These are phyloP conservation scores for Saturnispora diversa DNA, from an alignment of 805 yeast species.

Conservation along the genomic window DNA sequence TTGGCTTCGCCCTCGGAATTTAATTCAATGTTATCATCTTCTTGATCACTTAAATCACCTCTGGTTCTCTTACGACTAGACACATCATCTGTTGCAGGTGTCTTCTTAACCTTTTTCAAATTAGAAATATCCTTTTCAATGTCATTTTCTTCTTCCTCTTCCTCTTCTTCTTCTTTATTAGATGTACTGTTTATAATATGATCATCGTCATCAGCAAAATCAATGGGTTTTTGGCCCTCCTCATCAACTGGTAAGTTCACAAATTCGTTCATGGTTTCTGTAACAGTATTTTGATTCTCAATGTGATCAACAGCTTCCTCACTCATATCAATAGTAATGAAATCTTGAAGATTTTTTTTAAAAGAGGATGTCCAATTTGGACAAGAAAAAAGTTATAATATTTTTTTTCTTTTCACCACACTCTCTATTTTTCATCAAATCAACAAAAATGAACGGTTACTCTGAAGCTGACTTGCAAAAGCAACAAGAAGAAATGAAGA, in stretches of 20 bases:
- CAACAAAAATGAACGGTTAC: conserved; percentile 24
- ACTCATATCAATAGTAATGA: no score
- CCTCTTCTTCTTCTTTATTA: conserved; percentile 12
- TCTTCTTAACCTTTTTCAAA: conserved; percentile 15
- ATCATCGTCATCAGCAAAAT: conserved; percentile 2
- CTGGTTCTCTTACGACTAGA: conserved; percentile 2
- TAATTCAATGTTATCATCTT: background rate
- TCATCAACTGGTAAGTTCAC: conserved; percentile 8
- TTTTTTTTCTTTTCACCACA: background rate
- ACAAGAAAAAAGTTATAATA: no score
- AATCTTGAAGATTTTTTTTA: no score
- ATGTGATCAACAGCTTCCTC: background rate
- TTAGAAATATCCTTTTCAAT: conserved; percentile 17
- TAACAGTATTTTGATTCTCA: background rate
- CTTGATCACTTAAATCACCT: background rate
- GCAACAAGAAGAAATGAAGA: conserved; percentile 53
- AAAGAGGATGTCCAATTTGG: no score
- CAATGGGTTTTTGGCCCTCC: conserved; percentile 1
- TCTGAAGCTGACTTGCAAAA: conserved; percentile 37
- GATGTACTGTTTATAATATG: conserved; percentile 9
- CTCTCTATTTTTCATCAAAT: background rate
- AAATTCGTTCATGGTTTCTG: conserved; percentile 5
- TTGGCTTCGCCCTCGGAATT: conserved; percentile 6
- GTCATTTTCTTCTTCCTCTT: conserved; percentile 18
- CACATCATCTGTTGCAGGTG: background rate